Conservation (phyloP, 225 moss, liverwort and hornwort species). For the Marchantia polymorpha region DNA sequence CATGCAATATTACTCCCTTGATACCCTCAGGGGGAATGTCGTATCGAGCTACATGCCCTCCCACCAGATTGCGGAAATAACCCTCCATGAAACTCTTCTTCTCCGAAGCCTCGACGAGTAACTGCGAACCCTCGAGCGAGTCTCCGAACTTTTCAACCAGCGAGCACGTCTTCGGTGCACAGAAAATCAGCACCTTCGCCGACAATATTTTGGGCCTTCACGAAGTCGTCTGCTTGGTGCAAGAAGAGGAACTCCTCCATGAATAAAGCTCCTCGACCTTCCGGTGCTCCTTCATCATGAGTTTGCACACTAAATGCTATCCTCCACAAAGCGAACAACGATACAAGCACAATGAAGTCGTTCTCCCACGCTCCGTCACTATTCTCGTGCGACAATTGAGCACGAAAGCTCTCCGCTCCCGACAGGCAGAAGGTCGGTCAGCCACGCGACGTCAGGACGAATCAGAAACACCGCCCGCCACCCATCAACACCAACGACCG, state of each 20-base stretch:
- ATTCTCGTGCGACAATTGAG: background rate
- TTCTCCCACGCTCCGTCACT: no score
- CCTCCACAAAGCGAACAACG: background rate
- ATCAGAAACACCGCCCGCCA: background rate
- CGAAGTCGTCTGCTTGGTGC: background rate
- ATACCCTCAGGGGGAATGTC: constrained; percentile 24
- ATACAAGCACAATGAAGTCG: background rate
- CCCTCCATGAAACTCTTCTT: background rate
- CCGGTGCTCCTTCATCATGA: background rate
- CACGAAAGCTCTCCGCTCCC: background rate
- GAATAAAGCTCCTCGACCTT: background rate
- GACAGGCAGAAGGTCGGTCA: background rate
- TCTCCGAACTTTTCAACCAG: background rate
- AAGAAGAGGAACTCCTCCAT: background rate
- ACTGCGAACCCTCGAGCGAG: background rate
- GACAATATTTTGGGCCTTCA: background rate
- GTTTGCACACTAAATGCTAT: background rate
- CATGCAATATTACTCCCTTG: constrained; percentile 22
- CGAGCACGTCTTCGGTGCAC: background rate
- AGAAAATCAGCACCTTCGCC: background rate
- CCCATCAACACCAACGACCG: no score
- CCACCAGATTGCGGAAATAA: constrained; percentile 13
- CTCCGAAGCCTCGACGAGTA: background rate
- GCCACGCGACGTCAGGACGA: background rate
- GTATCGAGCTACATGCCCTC: constrained; percentile 21